Base-by-base conservation (phyloP, 805 yeast genomes). In the Lipomyces orientalis region DNA sequence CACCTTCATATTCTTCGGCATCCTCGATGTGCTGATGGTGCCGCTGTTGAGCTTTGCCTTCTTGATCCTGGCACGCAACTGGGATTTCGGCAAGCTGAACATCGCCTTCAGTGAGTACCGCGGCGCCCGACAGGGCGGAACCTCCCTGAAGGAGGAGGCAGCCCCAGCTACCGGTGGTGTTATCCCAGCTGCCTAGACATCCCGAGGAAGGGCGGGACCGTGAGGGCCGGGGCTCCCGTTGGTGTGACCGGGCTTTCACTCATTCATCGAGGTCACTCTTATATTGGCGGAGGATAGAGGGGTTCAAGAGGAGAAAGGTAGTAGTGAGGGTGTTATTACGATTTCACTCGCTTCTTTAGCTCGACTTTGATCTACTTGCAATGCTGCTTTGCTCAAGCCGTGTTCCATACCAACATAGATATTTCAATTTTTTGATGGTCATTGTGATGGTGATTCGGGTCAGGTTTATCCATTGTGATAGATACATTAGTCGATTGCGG, bases 1-100 rank as follows among this genome's bases (percentile, higher is more conserved):
- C 54, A 88, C 84, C 74, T 82, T 84, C 54, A 85, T 82, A 19
- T 86, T 85, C 78, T 85, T 84, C 73, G 89, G 89, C 79, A 78
- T 86, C 66, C 76, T 86, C 68, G 89, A 86, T 76, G 69, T 86
- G 58, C 68, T 83, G 37, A 37, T 37, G 43, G 43, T 37, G 9
- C 39, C 39, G 39, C 14, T 37, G 43, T 37, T 37, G 14, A 37
- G 10, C 43, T 37, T 37, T 14, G 43, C 43, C 43, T 37, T 37
- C 43, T 37, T 37, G 43, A 37, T 37, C 43, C 43, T 37, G 43
- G 43, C 43, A 37, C 43, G 43, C 43, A 37, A 37, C 43, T 37
- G 43, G 43, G 43, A 37, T 37, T 37, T 37, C 43, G 43, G 43
- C 9, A 37, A 37, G 7, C 43, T 37, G 43, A 37, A 37, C 10